Percentiles rank a stretch among this genome's conserved stretches.
These are phyloP conservation scores for Aquilaria malaccensis DNA, from an alignment of 345 rosid species.

Conservation along the genomic window DNA sequence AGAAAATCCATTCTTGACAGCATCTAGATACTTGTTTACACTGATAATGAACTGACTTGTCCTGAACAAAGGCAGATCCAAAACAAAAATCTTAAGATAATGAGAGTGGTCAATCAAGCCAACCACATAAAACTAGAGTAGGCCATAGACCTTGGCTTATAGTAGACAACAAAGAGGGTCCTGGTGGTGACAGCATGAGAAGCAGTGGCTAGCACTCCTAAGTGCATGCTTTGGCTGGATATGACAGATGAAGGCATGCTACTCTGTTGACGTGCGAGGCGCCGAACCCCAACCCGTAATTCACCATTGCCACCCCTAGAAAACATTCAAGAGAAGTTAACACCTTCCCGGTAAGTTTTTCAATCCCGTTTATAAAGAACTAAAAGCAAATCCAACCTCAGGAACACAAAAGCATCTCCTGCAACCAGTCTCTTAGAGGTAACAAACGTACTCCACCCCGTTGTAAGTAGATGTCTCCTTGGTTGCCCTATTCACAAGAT, in stretches of 20 bases:
- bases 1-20: slow-evolving; percentile 35
- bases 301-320: slow-evolving; percentile 50
- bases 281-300: slow-evolving; percentile 60
- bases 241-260: slow-evolving; percentile 60
- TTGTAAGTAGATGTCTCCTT: slow-evolving; percentile 68
- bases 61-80: slow-evolving; percentile 28
- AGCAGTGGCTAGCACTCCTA: slow-evolving; percentile 82
- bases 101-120: background rate
- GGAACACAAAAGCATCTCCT: slow-evolving; percentile 71
- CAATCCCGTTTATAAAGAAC: background rate
- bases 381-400: slow-evolving; percentile 35
- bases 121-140: background rate
- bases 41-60: slow-evolving; percentile 60
- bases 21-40: slow-evolving; percentile 48
- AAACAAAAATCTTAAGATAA: background rate
- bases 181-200: slow-evolving; percentile 57
- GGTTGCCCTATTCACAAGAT: slow-evolving; percentile 50
- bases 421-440: slow-evolving; percentile 62
- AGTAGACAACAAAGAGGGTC: slow-evolving; percentile 59
- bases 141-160: slow-evolving; percentile 60
- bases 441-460: slow-evolving; percentile 82
- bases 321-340: slow-evolving; percentile 3
- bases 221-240: slow-evolving; percentile 79
- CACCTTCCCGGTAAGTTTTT: background rate
- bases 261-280: slow-evolving; percentile 41